Base-by-base conservation (phyloP, 495 filamentous ascomycete genomes). In the Penicillium manginii region DNA sequence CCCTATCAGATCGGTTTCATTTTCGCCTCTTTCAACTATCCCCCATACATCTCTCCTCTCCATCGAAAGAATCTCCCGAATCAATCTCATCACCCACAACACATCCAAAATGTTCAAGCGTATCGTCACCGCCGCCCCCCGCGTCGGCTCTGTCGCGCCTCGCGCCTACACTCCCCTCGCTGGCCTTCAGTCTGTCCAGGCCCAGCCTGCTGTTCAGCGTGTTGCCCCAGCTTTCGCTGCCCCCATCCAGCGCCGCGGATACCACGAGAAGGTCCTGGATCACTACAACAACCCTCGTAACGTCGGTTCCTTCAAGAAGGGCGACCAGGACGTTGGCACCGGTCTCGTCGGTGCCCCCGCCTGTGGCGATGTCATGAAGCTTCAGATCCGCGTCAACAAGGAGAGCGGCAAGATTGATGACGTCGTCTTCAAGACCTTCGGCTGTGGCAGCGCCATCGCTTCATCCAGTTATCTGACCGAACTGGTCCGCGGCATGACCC, bases 381-480 rank as follows among this genome's bases (percentile, higher is more conserved):
- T 99, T 42, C 93, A 99, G 80, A 99, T 99, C 76, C 88, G 91
- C 54, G 96, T 99, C 64, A 91, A 98, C 77, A 90, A 91, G 50
- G 83, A 87, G 37, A 89, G 86, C 71, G 88, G 96, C 68, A 92
- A 86, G 54, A 99, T 99, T 73, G 85, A 84, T 60, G 96, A 99
- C 60, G 92, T 96, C 64, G 92, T 93, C 72, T 96, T 96, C 84
- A 96, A 99, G 86, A 98, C 96, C 0, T 99, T 99, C 71, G 96
- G 96, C 17, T 99, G 96, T 73, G 96, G 96, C 17, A 91, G 87
- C 42, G 96, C 96, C 32, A 99, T 99, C 73, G 92, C 92, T 35
- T 91, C 87, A 31, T 91, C 86, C 12, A 91, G 87, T 61, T 97
- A 97, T 67, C 71, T 98, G 63, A 98, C 93, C 14, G 92, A 96